Base-by-base conservation (phyloP, 1,284 basidiomycete species). In the Testicularia cyperi region DNA sequence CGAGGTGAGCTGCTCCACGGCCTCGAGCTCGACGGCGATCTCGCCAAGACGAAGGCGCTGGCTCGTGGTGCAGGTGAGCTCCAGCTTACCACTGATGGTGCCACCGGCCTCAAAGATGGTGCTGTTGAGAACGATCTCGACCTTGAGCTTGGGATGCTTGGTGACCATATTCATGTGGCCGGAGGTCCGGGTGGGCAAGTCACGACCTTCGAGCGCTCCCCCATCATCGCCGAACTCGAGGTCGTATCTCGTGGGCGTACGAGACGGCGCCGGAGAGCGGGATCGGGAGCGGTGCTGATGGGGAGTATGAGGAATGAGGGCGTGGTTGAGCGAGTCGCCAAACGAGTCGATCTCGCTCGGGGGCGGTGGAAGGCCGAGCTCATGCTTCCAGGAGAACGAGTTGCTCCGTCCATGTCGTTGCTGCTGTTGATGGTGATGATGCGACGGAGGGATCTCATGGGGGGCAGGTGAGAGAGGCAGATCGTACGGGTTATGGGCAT, bases 61-160 rank as follows among this genome's bases (percentile, higher is more conserved):
- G 30, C 70, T 56, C 0, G 70, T 71, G 20, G 64, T 49, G 46
- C 66, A 66, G 13, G 63, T 65, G n/a, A 72, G 39, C 40, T 72
- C 70, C 8, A 72, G 48, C n/a, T 51, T 55, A n/a, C 70, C 70
- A 34, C 55, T 53, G 31, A 72, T 45, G 27, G 41, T 30, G 5
- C 48, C 66, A 13, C 68, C 70, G 15, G 70, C 68, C 32, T 69
- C 64, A 28, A 63, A 71, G 38, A 64, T 38, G 44, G 42, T 62
- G 41, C 53, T 65, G 19, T 29, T 38, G 24, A 71, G 68, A 7
- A 65, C 22, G 13, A 72, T 39, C 24, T 63, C 53, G 28, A 72
- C 49, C 34, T 65, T 63, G 44, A 72, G 44, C 37, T 72, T 72
- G 35, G 68, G 68, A 45, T 72, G 70, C 33, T 71, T 71, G 28